Evolutionary conservation across 2,329 filamentous ascomycete species (phyloP).

Genomic region (Aspergillus aculeatus): DNA sequence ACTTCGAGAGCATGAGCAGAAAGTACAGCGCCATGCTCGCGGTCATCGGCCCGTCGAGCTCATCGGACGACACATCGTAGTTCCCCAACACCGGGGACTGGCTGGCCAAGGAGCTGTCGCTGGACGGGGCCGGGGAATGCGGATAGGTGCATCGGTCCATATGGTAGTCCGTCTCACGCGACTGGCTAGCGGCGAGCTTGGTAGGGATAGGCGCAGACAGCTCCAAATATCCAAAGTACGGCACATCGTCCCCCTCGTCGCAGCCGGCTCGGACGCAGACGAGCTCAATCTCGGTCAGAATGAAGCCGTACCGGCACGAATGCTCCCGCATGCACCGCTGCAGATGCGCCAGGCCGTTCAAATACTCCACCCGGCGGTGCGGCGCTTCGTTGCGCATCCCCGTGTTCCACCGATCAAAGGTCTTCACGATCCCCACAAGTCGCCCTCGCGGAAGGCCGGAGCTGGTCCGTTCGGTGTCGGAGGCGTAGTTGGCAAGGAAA

Average conservation of each 20-base stretch:
- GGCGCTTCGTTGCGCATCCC: constrained; percentile 86
- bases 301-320: constrained; percentile 89
- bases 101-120: constrained; percentile 25
- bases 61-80: constrained; percentile 12
- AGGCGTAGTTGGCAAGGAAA: constrained; percentile 55
- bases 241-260: constrained; percentile 58
- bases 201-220: constrained; percentile 60
- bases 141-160: constrained; percentile 20
- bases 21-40: constrained; percentile 63
- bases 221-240: constrained; percentile 87
- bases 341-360: constrained; percentile 78
- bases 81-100: constrained; percentile 17
- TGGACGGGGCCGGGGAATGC: constrained; percentile 32
- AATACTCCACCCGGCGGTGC: constrained; percentile 82
- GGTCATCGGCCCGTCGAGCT: constrained; percentile 48
- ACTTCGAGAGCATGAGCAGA: constrained; percentile 64
- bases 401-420: constrained; percentile 92
- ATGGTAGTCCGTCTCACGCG: background rate
- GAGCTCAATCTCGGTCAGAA: constrained; percentile 93
- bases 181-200: constrained; percentile 39
- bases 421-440: constrained; percentile 82
- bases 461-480: constrained; percentile 49
- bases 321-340: constrained; percentile 93
- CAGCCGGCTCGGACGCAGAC: constrained; percentile 80
- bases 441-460: constrained; percentile 57